Evolutionary conservation across 306 rosid genomes (phyloP).

Genomic region (Castanopsis chinensis): DNA sequence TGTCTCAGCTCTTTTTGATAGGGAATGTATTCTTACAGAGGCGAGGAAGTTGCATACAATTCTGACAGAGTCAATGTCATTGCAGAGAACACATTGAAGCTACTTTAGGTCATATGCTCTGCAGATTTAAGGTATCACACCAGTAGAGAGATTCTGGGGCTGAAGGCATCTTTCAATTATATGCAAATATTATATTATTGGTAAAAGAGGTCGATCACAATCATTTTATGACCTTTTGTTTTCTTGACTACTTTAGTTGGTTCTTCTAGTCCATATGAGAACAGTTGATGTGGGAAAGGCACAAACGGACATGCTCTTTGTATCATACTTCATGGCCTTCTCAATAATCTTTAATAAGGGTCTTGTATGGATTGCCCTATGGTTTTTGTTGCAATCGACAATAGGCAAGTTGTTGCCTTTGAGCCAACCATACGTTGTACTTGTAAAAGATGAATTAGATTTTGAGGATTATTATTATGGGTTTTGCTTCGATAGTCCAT

Average conservation of each 20-base stretch:
- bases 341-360: neutral
- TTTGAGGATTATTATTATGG: neutral
- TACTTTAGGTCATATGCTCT: neutral
- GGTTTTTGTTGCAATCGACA: neutral
- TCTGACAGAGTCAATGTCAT: constrained; percentile 37
- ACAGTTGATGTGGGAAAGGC: neutral
- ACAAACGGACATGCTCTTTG: too few species aligned
- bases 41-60: constrained; percentile 54
- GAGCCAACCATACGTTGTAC: neutral
- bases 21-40: constrained; percentile 59
- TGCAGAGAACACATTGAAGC: constrained; percentile 16
- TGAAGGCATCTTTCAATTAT: neutral
- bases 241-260: neutral
- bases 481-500: neutral
- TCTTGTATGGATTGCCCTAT: neutral
- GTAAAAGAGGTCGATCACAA: too few species aligned
- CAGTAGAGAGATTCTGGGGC: neutral
- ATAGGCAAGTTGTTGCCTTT: neutral
- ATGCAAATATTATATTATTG: too few species aligned
- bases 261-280: neutral
- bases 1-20: constrained; percentile 83
- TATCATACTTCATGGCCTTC: too few species aligned
- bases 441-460: neutral
- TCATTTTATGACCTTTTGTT: neutral
- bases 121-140: neutral